These are phyloP conservation scores for Kluyveromyces nonfermentans DNA, from an alignment of 805 yeast species.

Conservation along the genomic window DNA sequence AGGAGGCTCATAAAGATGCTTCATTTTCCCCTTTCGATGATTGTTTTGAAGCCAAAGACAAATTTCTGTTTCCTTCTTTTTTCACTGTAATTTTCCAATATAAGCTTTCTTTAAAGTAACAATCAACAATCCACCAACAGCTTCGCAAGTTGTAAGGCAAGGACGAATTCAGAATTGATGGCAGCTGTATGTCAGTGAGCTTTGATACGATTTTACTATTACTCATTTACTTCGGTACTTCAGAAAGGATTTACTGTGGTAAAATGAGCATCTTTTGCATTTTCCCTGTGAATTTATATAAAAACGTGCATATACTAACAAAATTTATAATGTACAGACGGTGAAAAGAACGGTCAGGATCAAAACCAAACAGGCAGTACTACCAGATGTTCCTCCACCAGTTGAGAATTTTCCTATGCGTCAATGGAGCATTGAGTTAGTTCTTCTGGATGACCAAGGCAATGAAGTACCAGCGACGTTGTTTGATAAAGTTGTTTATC, in stretches of 20 bases:
- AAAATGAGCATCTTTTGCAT: background rate
- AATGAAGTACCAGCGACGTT: slow-evolving; percentile 76
- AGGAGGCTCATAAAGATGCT: background rate
- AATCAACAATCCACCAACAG: background rate
- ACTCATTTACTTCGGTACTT: background rate
- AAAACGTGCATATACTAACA: background rate
- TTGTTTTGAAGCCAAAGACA: background rate
- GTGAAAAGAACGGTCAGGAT: slow-evolving; percentile 82
- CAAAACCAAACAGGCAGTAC: slow-evolving; percentile 74
- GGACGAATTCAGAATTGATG: background rate
- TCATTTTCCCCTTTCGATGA: no score
- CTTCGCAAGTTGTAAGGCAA: background rate
- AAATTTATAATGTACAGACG: slow-evolving; percentile 24
- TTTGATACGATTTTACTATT: background rate
- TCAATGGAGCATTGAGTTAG: slow-evolving; percentile 77
- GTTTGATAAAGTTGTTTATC: slow-evolving; percentile 87
- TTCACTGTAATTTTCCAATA: background rate
- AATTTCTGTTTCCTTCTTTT: background rate
- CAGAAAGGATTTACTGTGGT: no score
- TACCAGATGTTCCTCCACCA: slow-evolving; percentile 74
- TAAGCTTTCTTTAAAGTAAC: background rate
- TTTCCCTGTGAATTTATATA: background rate
- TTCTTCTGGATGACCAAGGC: slow-evolving; percentile 69
- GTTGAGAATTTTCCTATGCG: slow-evolving; percentile 92
- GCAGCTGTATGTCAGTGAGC: background rate